Evolutionary conservation across 352 stramenopile genomes (phyloP), one percentile per base, ranked within the genome.

Genomic region (Phytophthora cajani): DNA sequence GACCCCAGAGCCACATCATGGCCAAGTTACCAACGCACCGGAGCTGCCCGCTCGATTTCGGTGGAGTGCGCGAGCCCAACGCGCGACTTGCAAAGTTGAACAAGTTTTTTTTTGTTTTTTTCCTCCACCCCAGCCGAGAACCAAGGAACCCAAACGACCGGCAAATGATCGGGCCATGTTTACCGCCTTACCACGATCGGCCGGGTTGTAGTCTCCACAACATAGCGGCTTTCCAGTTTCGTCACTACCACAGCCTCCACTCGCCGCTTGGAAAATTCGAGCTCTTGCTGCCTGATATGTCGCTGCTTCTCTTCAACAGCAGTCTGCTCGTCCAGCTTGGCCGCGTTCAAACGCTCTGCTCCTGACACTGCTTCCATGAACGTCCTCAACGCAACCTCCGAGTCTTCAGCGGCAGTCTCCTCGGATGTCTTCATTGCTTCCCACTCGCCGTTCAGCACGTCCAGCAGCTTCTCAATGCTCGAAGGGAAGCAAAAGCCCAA

Each of bases 241-340:
- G 47, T 72, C 33, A 86, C 36, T 25, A 74, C 32, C 3, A 76
- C 67, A 40, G 50, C 69, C 49, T 87, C 75, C 44, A 89, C 63
- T 32, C 85, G 69, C 27, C 84, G 75, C 66, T 92, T 93, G 8
- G 82, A 84, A 63, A 87, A 79, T 52, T 91, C 80, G n/a, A 92
- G 71, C 52, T 80, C 75, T 38, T 88, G 71, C 19, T 87, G 81
- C 60, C 79, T 80, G 40, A 62, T 64, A 25, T 81, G 79, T 21
- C 72, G 71, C 44, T 81, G 74, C 46, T 75, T 67, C n/a, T 64
- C 27, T 58, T 27, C 16, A 7, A n/a, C 52, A 51, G 42, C 40
- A 62, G 59, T 44, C 27, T 68, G 58, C 30, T 72, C 66, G 21
- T 82, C 62, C n/a, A 90, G 50, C n/a, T 78, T 78, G 23, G 87